Evolutionary conservation across 2,329 filamentous ascomycete species (phyloP).

Genomic region (Ophiostoma tasmaniense): DNA sequence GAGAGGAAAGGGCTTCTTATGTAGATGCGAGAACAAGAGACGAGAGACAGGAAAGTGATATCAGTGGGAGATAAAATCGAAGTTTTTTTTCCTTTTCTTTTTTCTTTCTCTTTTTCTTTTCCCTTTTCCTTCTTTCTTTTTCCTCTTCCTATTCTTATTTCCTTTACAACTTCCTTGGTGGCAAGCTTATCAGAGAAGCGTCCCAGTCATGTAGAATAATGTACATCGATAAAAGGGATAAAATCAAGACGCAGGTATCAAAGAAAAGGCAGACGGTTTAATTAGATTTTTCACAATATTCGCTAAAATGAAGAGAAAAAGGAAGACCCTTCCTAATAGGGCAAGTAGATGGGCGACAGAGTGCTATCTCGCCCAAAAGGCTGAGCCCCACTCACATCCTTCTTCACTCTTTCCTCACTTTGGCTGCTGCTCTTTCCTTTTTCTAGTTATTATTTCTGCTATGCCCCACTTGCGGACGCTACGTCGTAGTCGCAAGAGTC

Average conservation of each 20-base stretch:
- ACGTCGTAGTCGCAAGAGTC: neutral
- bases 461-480: neutral
- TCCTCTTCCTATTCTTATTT: neutral
- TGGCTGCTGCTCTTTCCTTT: neutral
- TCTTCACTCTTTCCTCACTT: neutral
- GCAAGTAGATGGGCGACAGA: neutral
- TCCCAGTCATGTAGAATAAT: neutral
- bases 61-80: neutral
- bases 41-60: neutral
- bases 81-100: neutral
- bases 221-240: neutral
- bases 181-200: conserved; percentile 2
- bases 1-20: conserved; percentile 4
- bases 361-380: neutral
- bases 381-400: conserved; percentile 3
- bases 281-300: neutral
- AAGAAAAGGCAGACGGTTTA: neutral
- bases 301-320: neutral
- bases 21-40: neutral
- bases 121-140: neutral
- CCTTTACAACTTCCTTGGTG: conserved; percentile 5
- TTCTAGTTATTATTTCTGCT: neutral
- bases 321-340: neutral
- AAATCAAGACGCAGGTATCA: neutral
- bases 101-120: neutral